Percentiles rank a stretch among this genome's conserved stretches.
phyloP scores from a whole-genome alignment of 2,329 filamentous ascomycete genomes.

The Penicillium occitanis region DNA sequence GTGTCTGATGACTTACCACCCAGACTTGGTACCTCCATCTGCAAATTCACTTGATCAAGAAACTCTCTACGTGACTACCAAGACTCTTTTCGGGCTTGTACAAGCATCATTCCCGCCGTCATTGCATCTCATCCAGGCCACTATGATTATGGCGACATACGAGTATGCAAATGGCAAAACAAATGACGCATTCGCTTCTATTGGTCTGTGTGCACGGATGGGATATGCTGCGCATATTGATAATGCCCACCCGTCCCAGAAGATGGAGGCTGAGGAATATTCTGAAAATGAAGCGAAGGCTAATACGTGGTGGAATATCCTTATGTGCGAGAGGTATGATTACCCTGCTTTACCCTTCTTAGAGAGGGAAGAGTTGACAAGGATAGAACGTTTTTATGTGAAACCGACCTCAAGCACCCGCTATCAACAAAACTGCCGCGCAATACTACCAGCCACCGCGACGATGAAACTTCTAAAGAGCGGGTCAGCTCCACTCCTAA shows the following conservation, averaged over 20 bases:
- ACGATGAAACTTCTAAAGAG: background rate
- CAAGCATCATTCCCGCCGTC: slow-evolving; percentile 26
- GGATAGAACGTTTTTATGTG: slow-evolving; percentile 2
- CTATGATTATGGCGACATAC: slow-evolving; percentile 30
- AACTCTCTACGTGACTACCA: slow-evolving; percentile 28
- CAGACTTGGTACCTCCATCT: background rate
- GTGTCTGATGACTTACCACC: slow-evolving; percentile 25
- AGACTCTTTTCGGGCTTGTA: slow-evolving; percentile 29
- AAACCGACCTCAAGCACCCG: slow-evolving; percentile 2
- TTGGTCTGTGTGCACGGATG: slow-evolving; percentile 30
- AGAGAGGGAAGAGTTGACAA: background rate
- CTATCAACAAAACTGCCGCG: slow-evolving; percentile 2
- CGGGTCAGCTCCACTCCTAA: background rate
- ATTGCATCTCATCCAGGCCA: slow-evolving; percentile 31
- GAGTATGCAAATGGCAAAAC: slow-evolving; percentile 29
- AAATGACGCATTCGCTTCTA: slow-evolving; percentile 28
- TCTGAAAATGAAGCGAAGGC: slow-evolving; percentile 25
- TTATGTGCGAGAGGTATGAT: slow-evolving; percentile 32
- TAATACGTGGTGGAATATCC: slow-evolving; percentile 35
- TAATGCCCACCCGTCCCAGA: background rate
- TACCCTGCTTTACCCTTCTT: background rate
- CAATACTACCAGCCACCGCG: background rate
- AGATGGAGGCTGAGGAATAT: background rate
- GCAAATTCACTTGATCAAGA: slow-evolving; percentile 6
- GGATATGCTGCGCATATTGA: slow-evolving; percentile 28